A percentile compares a stretch with the other conserved stretches of the same genome.
Evolutionary conservation across 441 rosid species (phyloP).

Genomic region (Breynia disticha): DNA sequence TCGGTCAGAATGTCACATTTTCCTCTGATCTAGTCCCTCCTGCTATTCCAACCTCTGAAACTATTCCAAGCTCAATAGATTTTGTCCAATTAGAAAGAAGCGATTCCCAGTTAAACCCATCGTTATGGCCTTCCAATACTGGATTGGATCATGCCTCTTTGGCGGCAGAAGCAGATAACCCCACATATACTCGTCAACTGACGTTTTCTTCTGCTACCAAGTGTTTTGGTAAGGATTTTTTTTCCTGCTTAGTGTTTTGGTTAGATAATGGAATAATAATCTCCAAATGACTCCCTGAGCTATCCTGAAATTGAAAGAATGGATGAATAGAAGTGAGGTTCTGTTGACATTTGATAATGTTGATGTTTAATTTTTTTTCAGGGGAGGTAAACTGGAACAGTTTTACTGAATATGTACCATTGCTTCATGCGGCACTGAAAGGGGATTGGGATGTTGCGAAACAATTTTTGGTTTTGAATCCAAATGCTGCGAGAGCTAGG

Average conservation of each 20-base stretch:
- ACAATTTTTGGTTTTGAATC: slow-evolving; percentile 15
- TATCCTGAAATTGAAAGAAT: neutral
- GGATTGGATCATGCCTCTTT: neutral
- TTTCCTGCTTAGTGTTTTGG: neutral
- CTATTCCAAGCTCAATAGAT: neutral
- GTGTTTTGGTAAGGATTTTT: neutral
- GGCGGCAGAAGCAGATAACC: neutral
- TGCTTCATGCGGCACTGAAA: slow-evolving; percentile 27
- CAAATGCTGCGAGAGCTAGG: slow-evolving; percentile 22
- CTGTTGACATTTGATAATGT: neutral
- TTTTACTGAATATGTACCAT: slow-evolving; percentile 9
- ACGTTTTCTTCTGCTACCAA: neutral
- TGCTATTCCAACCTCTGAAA: neutral
- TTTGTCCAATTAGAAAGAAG: neutral
- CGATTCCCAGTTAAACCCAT: neutral
- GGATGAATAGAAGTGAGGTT: too few relatives aligned
- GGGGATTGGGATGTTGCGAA: slow-evolving; percentile 34
- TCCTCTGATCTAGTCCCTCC: neutral
- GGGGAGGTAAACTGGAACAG: neutral
- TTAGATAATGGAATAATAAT: neutral
- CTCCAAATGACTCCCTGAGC: neutral
- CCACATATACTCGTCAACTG: neutral
- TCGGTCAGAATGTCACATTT: neutral
- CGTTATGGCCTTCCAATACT: neutral
- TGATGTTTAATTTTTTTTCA: neutral